These are phyloP conservation scores for Sanghuangporus weigelae DNA, from an alignment of 1,284 basidiomycete species.

Conservation along the genomic window DNA sequence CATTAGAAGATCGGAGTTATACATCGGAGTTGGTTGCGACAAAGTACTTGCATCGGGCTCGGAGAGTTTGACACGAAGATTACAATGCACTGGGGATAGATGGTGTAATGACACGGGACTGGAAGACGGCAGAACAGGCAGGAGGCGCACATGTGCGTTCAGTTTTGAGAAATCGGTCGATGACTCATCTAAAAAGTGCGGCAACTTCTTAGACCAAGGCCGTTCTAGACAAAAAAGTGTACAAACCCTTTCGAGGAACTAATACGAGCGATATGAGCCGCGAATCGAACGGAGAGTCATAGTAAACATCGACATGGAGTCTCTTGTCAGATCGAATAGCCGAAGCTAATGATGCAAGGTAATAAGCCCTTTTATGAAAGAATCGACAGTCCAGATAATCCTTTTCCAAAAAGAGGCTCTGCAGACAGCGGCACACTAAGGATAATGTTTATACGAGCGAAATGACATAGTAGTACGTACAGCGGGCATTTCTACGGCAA, in stretches of 20 bases:
- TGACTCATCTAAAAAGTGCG: slow-evolving; percentile 39
- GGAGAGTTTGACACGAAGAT: slow-evolving; percentile 46
- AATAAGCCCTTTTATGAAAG: slow-evolving; percentile 92
- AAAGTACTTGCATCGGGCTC: neutral
- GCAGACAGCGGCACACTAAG: slow-evolving; percentile 6
- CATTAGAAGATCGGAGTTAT: slow-evolving; percentile 74
- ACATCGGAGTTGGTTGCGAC: slow-evolving; percentile 54
- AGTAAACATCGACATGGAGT: slow-evolving; percentile 51
- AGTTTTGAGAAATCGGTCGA: slow-evolving; percentile 63
- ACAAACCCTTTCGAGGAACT: slow-evolving; percentile 48
- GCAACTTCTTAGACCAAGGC: neutral
- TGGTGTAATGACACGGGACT: slow-evolving; percentile 59
- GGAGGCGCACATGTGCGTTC: slow-evolving; percentile 67
- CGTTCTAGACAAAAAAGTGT: neutral
- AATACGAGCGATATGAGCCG: slow-evolving; percentile 68
- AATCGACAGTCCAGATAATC: slow-evolving; percentile 89
- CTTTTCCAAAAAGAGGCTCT: slow-evolving; percentile 89
- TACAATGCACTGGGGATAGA: slow-evolving; percentile 74
- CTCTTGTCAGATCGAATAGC: slow-evolving; percentile 46
- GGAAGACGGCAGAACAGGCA: slow-evolving; percentile 57
- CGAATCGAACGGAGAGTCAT: slow-evolving; percentile 60
- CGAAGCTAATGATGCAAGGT: slow-evolving; percentile 77
- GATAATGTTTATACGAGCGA: neutral
- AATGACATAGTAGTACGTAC: slow-evolving; percentile 39
- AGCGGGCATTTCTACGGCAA: slow-evolving; percentile 84